phyloP scores from a whole-genome alignment of 768 basidiomycete genomes.

The Hydnomerulius pinastri region DNA sequence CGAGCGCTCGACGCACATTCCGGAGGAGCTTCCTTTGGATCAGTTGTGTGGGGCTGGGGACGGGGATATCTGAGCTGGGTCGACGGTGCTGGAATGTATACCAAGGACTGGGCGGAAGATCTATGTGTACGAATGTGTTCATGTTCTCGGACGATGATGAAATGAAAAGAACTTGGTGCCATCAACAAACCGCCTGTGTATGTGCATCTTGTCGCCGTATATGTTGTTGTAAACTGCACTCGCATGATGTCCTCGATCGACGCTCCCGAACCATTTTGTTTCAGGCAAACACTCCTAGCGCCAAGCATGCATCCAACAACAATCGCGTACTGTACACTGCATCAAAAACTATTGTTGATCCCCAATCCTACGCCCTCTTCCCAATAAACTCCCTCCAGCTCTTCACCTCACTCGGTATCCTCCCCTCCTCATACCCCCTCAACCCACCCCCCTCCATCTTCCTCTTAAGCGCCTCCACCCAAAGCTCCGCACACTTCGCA shows the following conservation, averaged over 20 bases:
- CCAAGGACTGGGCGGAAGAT: background rate
- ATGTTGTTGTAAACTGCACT: background rate
- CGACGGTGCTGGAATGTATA: background rate
- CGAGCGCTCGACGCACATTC: constrained; percentile 14
- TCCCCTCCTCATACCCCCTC: constrained; percentile 80
- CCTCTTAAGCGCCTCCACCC: constrained; percentile 84
- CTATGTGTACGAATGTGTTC: background rate
- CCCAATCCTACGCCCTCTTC: constrained; percentile 49
- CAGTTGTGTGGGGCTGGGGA: constrained; percentile 54
- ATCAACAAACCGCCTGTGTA: no score
- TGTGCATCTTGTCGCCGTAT: background rate
- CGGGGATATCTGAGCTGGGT: no score
- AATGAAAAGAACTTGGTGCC: no score
- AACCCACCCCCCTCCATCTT: constrained; percentile 84
- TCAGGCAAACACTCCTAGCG: no score
- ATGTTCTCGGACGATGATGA: no score
- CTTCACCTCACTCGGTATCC: constrained; percentile 86
- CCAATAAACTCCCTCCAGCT: constrained; percentile 93
- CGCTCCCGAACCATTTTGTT: no score
- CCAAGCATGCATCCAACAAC: no score
- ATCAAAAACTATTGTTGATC: no score
- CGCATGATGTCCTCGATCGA: no score
- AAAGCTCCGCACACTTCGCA: constrained; percentile 83
- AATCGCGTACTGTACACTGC: no score
- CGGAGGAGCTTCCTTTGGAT: constrained; percentile 44